Base-by-base conservation (phyloP, 2,329 filamentous ascomycete genomes). In the Ceratocystiopsis sp. region DNA sequence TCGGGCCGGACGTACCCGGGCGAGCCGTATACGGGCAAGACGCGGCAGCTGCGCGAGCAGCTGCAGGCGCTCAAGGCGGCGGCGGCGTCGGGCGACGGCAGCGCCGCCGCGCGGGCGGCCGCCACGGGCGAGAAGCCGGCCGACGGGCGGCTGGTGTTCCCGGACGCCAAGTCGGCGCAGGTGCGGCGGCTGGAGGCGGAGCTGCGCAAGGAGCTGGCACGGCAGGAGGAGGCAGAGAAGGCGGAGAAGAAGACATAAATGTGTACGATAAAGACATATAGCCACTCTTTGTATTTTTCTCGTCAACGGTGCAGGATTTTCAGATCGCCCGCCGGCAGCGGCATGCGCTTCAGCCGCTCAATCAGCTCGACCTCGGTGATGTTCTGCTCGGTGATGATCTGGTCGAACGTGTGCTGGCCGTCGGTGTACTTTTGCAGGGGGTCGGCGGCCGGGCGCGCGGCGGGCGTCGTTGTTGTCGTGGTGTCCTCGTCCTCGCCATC, bases 311-410 rank as follows among this genome's bases (percentile, higher is more conserved):
- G 73, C 38, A 76, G 59, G 8, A 76, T 62, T 0, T 66, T 67
- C 48, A 75, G 49, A 46, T 75, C 74, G 6, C 66, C 68, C 46
- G 63, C 62, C 8, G 68, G 65, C 19, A 67, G 60, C 3, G 65
- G 66, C 32, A 78, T 62, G 34, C 63, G 68, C 58, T 75, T 77
- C 40, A 91, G 60, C 57, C 71, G 75, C 35, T 75, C 74, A 61
- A 84, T 68, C 15, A 87, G 76, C 53, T 82, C 77, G 46, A 67
- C 68, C 54, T 87, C 80, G 8, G 73, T 74, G 55, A 84, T 56
- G 48, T 80, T 77, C 57, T 78, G 67, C 62, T 86, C 82, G 1
- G 78, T 82, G 55, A 83, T 84, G 50, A 89, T 84, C 65, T 87
- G 78, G 61, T 91, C 84, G 59, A 89, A 82, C 52, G 73, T 75